phyloP scores from a whole-genome alignment of 345 rosid species.

The Citrus cavaleriei region DNA sequence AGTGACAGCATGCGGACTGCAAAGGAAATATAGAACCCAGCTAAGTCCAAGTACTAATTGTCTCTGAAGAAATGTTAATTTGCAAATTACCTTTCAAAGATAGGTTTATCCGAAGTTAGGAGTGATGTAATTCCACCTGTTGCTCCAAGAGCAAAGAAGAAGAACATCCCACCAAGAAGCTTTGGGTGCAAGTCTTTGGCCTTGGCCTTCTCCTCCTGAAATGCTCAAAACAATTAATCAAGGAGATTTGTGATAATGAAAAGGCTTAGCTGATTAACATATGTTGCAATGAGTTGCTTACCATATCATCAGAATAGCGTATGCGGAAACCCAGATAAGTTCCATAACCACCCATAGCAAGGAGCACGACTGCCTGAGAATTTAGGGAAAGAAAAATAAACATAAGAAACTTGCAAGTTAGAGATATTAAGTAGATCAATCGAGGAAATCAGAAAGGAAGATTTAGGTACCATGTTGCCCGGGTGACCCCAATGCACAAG shows the following conservation, averaged over 20 bases:
- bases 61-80: neutral
- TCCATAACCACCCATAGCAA: slow-evolving; percentile 97
- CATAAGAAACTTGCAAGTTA: neutral
- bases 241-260: neutral
- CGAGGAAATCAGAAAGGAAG: neutral
- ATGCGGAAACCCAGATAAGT: slow-evolving; percentile 87
- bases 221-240: neutral
- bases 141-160: slow-evolving; percentile 94
- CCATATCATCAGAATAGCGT: slow-evolving; percentile 71
- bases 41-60: neutral
- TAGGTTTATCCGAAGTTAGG: slow-evolving; percentile 79
- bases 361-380: slow-evolving; percentile 83
- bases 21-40: neutral
- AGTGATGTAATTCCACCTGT: slow-evolving; percentile 86
- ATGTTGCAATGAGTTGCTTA: slow-evolving; percentile 23
- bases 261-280: neutral
- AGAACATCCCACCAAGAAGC: slow-evolving; percentile 89
- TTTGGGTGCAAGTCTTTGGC: slow-evolving; percentile 94
- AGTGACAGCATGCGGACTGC: slow-evolving; percentile 90
- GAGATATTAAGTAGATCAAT: neutral
- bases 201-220: slow-evolving; percentile 80
- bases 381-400: neutral
- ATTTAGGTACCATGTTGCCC: slow-evolving; percentile 66
- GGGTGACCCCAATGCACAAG: slow-evolving; percentile 98
- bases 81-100: slow-evolving; percentile 58